phyloP scores from a whole-genome alignment of 805 yeast genomes.

The Wickerhamiella azymoides region DNA sequence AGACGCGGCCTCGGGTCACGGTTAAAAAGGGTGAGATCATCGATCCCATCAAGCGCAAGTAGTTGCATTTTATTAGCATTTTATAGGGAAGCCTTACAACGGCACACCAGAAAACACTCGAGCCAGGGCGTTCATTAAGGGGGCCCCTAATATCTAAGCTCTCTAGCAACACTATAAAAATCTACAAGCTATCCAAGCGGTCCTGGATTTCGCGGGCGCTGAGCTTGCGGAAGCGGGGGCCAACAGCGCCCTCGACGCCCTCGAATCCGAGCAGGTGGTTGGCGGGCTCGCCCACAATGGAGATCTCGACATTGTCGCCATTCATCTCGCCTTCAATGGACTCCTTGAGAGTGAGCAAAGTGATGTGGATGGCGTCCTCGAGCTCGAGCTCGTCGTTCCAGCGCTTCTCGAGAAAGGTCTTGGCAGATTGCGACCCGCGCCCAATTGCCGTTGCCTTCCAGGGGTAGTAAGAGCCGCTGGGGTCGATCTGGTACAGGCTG shows the following conservation, averaged over 20 bases:
- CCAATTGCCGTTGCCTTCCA: conserved; percentile 99
- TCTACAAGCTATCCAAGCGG: conserved; percentile 47
- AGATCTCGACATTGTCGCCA: conserved; percentile 90
- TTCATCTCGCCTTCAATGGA: conserved; percentile 96
- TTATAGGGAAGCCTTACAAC: too few relatives aligned
- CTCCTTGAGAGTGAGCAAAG: conserved; percentile 84
- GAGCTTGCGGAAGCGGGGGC: conserved; percentile 81
- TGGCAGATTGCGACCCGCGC: conserved; percentile 89
- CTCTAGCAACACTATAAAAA: too few relatives aligned
- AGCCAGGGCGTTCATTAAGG: too few relatives aligned
- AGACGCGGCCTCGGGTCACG: conserved; percentile 78
- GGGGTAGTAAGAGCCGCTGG: conserved; percentile 94
- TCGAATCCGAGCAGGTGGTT: conserved; percentile 70
- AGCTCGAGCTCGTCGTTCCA: conserved; percentile 96
- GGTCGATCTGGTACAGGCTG: conserved; percentile 92
- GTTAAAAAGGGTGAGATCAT: conserved; percentile 81
- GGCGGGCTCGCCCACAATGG: conserved; percentile 71
- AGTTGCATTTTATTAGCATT: background rate
- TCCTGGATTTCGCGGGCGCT: conserved; percentile 89
- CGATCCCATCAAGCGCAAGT: conserved; percentile 54
- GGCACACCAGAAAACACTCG: too few relatives aligned
- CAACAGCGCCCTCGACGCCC: conserved; percentile 63
- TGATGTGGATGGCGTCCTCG: conserved; percentile 97
- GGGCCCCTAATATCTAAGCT: too few relatives aligned
- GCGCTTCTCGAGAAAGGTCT: conserved; percentile 92